Base-by-base conservation (phyloP, 495 filamentous ascomycete species). In the Rhypophila decipiens region DNA sequence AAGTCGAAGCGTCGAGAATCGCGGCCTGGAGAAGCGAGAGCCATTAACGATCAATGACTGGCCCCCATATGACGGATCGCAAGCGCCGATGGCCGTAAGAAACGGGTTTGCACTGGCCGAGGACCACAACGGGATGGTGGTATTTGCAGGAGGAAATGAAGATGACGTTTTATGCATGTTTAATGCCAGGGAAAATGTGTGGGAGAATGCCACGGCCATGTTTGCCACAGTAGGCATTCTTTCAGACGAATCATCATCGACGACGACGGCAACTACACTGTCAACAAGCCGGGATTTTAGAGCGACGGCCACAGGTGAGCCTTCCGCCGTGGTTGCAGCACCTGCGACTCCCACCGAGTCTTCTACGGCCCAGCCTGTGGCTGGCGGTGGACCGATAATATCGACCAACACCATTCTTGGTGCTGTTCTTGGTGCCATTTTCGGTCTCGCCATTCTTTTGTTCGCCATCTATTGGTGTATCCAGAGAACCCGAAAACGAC, bases 351-450 rank as follows among this genome's bases (percentile, higher is more conserved):
- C 61, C 22, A 56, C 64, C n/a, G 39, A 73, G 0, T 56, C 69
- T 0, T 53, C 70, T 55, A 48, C 61, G 5, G 39, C 53, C 29
- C 50, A 36, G 2, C 42, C 51, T 13, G 47, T 52, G 24, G 50
- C 42, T 13, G 40, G 44, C 23, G 45, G 33, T 2, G 29, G 31
- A 19, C 39, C 44, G 5, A 47, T 24, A 4, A 21, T 21, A 1
- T 47, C 48, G 37, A 49, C 39, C 24, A 65, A 62, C 15, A 56
- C 73, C 15, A 84, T 95, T 24, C 76, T 98, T 1, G 89, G 86
- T 39, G 85, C 84, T 33, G 84, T 85, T 1, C 75, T 98, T 1
- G 89, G 90, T 3, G 79, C 82, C 13, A 77, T 96, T 19, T 75
- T 88, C 44, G 89, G 85, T 1, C 63, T 85, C 39, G 83, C 79